phyloP scores from a whole-genome alignment of 1,139 yeast genomes.

The Debaryomyces robertsiae region DNA sequence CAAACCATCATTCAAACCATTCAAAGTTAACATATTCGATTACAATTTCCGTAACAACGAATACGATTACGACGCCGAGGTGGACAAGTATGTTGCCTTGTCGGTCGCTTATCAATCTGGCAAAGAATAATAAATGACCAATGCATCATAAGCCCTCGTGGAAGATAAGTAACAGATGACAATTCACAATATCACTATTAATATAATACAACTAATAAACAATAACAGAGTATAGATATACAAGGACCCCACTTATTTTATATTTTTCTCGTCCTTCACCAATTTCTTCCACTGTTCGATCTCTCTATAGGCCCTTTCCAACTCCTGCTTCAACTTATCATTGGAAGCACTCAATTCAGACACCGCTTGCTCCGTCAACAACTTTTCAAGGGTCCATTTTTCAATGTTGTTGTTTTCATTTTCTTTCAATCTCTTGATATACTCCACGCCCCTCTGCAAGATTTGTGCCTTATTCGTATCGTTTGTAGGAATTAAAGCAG shows the following conservation, averaged over 20 bases:
- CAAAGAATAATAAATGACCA: neutral
- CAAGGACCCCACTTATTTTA: slow-evolving; percentile 3
- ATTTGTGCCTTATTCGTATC: slow-evolving; percentile 93
- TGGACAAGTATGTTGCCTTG: slow-evolving; percentile 24
- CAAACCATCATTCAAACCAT: slow-evolving; percentile 1
- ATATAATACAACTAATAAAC: slow-evolving; percentile 10
- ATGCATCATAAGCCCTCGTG: neutral
- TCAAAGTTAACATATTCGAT: slow-evolving; percentile 26
- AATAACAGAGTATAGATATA: slow-evolving; percentile 6
- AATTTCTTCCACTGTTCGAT: slow-evolving; percentile 76
- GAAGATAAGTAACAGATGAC: neutral
- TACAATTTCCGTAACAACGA: slow-evolving; percentile 29
- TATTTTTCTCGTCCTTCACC: slow-evolving; percentile 25
- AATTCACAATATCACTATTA: slow-evolving; percentile 4
- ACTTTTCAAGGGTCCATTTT: slow-evolving; percentile 91
- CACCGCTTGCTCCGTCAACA: slow-evolving; percentile 88
- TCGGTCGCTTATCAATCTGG: slow-evolving; percentile 13
- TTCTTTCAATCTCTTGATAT: slow-evolving; percentile 83
- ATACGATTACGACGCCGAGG: slow-evolving; percentile 29
- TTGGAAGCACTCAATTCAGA: slow-evolving; percentile 76
- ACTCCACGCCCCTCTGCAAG: slow-evolving; percentile 83
- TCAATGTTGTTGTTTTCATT: slow-evolving; percentile 86
- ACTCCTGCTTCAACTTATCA: slow-evolving; percentile 76
- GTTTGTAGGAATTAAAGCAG: slow-evolving; percentile 79
- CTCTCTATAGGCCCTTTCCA: slow-evolving; percentile 91